Evolutionary conservation across 495 filamentous ascomycete species (phyloP).

Genomic region (Hypoxylon trugodes): DNA sequence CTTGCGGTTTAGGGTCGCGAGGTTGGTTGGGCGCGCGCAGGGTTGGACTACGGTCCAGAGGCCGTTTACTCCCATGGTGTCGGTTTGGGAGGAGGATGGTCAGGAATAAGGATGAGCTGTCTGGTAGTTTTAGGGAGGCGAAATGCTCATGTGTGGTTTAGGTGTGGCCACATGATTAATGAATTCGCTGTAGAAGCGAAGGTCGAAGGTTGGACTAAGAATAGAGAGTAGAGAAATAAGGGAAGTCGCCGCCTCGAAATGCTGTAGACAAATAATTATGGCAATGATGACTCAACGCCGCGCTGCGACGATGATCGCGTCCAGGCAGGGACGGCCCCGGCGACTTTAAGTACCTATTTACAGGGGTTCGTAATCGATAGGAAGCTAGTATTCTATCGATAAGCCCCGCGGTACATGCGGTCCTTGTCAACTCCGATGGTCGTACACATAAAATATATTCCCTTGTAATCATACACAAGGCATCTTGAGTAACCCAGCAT

Average conservation of each 20-base stretch:
- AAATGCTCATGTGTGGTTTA: conserved; percentile 11
- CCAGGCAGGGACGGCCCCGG: background rate
- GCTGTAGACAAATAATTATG: conserved; percentile 2
- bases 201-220: background rate
- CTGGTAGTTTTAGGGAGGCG: background rate
- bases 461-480: too few relatives aligned
- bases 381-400: conserved; percentile 26
- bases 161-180: conserved; percentile 4
- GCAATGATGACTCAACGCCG: conserved; percentile 37
- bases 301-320: conserved; percentile 23
- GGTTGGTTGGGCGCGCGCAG: conserved; percentile 87
- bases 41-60: conserved; percentile 96
- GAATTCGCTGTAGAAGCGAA: background rate
- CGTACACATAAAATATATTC: too few relatives aligned
- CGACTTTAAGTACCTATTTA: conserved; percentile 9
- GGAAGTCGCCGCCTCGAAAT: conserved; percentile 18
- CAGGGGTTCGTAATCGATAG: too few relatives aligned
- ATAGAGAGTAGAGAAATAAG: background rate
- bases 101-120: conserved; percentile 8
- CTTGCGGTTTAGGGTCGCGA: conserved; percentile 94
- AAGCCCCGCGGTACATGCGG: conserved; percentile 8
- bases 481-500: background rate
- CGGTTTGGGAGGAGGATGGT: conserved; percentile 6
- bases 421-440: background rate
- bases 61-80: conserved; percentile 93